Base-by-base conservation (phyloP, 768 basidiomycete genomes). In the Mycena vitilis region DNA sequence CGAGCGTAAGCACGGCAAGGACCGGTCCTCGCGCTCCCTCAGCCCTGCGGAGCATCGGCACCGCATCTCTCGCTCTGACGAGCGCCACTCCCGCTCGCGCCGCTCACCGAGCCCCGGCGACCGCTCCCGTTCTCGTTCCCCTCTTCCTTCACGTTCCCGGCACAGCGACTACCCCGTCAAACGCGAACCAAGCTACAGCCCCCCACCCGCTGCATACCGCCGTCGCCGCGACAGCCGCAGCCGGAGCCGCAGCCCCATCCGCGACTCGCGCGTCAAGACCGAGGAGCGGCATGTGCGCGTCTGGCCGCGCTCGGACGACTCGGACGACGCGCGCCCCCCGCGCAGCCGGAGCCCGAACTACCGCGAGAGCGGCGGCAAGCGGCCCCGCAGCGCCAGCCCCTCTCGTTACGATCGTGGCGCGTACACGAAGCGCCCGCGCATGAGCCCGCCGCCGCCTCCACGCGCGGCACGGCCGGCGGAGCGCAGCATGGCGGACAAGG, bases 261-360 rank as follows among this genome's bases (percentile, higher is more conserved):
- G 76, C 53, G 67, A 74, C 68, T 47, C 66, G 56, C 40, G 37
- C 45, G 20, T 56, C 45, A 74, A 75, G 54, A 40, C 65, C 34
- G 75, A 77, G 20, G 78, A 78, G 40, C 79, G 78, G 56, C 75
- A 74, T 48, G 76, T 81, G 45, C 80, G 79, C 34, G 77, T 78
- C 5, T 86, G 84, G 84, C 80, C 87, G 0, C 80, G 81, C 48
- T 87, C 88, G 3, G 85, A 87, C 65, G 86, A 87, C 65, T 87
- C 87, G 0, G 85, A 87, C 63, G 84, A 86, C 13, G 76, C 54
- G 13, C 36, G 36, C 20, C 54, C 60, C 5, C 59, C 63, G 10
- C 63, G 67, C 18, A 68, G 66, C 54, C 63, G 61, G 2, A 69
- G 68, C 60, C 68, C 63, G 6, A 34, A 69, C 38, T 53, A 61